These are phyloP conservation scores for Suillus decipiens DNA, from an alignment of 768 basidiomycete genomes.

Conservation along the genomic window DNA sequence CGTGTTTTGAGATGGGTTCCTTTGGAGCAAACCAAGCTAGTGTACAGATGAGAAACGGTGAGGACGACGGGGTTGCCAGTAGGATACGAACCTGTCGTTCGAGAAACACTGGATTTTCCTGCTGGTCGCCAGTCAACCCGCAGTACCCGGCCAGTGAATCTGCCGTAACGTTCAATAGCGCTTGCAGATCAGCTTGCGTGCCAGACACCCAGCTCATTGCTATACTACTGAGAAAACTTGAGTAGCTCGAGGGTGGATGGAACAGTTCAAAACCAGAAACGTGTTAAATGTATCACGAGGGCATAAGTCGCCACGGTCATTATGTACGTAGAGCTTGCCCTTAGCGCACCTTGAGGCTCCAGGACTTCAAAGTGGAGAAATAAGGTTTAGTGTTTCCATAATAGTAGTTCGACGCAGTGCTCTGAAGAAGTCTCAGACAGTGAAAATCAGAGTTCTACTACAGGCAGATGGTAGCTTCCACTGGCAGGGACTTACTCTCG, in stretches of 20 bases:
- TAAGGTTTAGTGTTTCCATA: neutral
- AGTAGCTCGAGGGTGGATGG: neutral
- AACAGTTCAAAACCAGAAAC: neutral
- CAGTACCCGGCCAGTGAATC: constrained; percentile 18
- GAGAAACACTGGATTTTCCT: constrained; percentile 13
- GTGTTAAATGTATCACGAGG: neutral
- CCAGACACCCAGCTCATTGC: neutral
- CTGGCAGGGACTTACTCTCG: no score
- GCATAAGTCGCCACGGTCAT: neutral
- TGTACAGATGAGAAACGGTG: neutral
- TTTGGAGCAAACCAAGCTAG: constrained; percentile 34
- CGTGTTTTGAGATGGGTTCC: constrained; percentile 24
- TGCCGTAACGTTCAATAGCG: constrained; percentile 14
- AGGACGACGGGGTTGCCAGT: neutral
- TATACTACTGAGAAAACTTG: neutral
- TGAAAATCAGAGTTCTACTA: no score
- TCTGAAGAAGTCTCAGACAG: no score
- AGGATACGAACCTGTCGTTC: constrained; percentile 15
- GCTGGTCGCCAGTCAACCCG: constrained; percentile 16
- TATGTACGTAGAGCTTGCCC: neutral
- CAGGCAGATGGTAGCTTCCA: no score
- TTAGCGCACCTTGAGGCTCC: neutral
- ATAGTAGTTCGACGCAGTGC: no score
- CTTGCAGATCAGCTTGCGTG: constrained; percentile 8
- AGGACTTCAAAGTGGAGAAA: neutral